Base-by-base conservation (phyloP, 495 filamentous ascomycete species). In the Darksidea phi region DNA sequence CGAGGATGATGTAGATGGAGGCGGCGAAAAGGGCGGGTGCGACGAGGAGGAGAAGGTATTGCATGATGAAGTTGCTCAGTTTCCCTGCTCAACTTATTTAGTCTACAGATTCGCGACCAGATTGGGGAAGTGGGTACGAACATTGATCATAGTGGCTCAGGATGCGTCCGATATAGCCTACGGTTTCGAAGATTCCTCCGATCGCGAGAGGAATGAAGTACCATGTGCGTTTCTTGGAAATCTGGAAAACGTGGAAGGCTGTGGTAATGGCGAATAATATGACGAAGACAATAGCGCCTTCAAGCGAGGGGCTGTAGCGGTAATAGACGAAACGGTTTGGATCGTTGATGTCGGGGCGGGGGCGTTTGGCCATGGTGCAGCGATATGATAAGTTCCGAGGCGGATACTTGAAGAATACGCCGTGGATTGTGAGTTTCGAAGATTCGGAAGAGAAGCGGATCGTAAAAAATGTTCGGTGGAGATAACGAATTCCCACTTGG, bases 201-300 rank as follows among this genome's bases (percentile, higher is more conserved):
- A 85, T 69, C 20, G 76, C 57, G 58, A 86, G 82, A 1, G 78
- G 75, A 23, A 85, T 75, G 71, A 82, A 78, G 68, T 82, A 84
- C 80, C 78, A 81, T 23, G 76, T 75, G 34, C 76, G 61, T 6
- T 74, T 77, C 5, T 71, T 74, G 23, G 76, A 43, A 6, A 81
- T 65, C 15, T 79, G 75, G 46, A 73, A 83, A 26, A 67, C 48
- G 49, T 84, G 82, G 0, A 76, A 21, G 1, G 68, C 21, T 0
- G 80, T 81, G 12, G 68, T 55, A 23, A 75, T 12, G 18, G 65
- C 59, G 61, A 85, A 84, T 13, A 85, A 69, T 5, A 76, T 69
- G 34, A 70, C 53, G 64, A 84, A 83, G 57, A 83, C 76, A n/a
- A 71, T 71, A 2, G 79, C 79, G 1, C 78, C 79, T 11, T 75